Evolutionary conservation across 2,329 filamentous ascomycete genomes (phyloP).

Genomic region (Clonostachys solani): DNA sequence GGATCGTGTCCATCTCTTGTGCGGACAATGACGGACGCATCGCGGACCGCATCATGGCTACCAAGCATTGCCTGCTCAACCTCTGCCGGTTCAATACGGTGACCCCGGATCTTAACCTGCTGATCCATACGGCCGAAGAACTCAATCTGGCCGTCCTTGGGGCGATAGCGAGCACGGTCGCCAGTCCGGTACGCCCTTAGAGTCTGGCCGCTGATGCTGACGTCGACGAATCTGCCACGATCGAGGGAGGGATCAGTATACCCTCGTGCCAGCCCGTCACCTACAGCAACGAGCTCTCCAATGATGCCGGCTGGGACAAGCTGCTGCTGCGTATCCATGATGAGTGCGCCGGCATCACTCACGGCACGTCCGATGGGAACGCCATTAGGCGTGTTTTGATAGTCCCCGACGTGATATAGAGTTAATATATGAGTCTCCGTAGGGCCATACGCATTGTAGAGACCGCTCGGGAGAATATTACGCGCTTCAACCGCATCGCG

Average conservation of each 20-base stretch:
- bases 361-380: slow-evolving; percentile 13
- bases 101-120: slow-evolving; percentile 21
- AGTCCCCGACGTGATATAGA: slow-evolving; percentile 3
- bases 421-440: slow-evolving; percentile 13
- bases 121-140: slow-evolving; percentile 19
- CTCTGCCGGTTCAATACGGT: slow-evolving; percentile 20
- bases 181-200: slow-evolving; percentile 16
- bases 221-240: slow-evolving; percentile 5
- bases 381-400: slow-evolving; percentile 2
- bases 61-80: slow-evolving; percentile 13
- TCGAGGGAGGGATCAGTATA: slow-evolving; percentile 7
- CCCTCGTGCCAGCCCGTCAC: slow-evolving; percentile 11
- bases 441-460: slow-evolving; percentile 13
- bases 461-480: neutral
- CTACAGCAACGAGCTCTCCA: slow-evolving; percentile 16
- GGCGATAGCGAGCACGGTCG: slow-evolving; percentile 13
- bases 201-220: slow-evolving; percentile 1
- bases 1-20: slow-evolving; percentile 4
- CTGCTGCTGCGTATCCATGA: slow-evolving; percentile 9
- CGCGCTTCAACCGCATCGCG: slow-evolving; percentile 3
- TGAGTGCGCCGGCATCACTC: slow-evolving; percentile 11
- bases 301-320: slow-evolving; percentile 11
- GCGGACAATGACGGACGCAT: slow-evolving; percentile 6
- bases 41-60: slow-evolving; percentile 5
- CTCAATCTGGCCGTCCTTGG: slow-evolving; percentile 12